Conservation (phyloP, 208 protist genomes). For the Crithidia sp. region DNA sequence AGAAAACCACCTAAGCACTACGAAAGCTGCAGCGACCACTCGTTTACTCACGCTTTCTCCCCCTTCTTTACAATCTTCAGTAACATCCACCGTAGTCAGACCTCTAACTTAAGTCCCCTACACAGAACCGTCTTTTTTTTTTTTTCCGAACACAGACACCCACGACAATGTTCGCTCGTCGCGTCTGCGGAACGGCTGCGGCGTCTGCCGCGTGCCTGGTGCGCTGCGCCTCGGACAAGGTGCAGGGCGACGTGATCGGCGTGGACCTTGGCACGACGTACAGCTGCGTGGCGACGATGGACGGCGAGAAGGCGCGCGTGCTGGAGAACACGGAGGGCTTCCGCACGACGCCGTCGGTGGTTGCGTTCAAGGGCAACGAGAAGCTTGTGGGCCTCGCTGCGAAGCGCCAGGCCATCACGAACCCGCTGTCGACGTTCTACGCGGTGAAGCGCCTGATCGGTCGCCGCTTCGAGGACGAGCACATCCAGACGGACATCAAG, state of each 20-base stretch:
- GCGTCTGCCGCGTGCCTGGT: constrained; percentile 36
- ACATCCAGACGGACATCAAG: constrained; percentile 78
- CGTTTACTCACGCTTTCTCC: too few relatives aligned
- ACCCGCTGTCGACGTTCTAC: constrained; percentile 85
- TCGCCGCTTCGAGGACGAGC: constrained; percentile 73
- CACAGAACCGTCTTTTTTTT: not conserved
- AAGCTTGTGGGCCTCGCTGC: constrained; percentile 80
- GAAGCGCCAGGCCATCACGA: constrained; percentile 87
- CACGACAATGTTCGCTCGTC: constrained; percentile 17
- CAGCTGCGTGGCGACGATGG: constrained; percentile 69
- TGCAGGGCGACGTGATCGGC: constrained; percentile 83
- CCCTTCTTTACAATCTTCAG: too few relatives aligned
- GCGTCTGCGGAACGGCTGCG: constrained; percentile 46
- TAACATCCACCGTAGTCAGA: too few relatives aligned
- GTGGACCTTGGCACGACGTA: constrained; percentile 89
- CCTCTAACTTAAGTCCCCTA: too few relatives aligned
- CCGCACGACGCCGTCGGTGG: constrained; percentile 86
- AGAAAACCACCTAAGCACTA: too few relatives aligned
- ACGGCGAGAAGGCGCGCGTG: constrained; percentile 94
- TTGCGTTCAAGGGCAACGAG: constrained; percentile 82
- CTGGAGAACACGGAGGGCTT: constrained; percentile 84
- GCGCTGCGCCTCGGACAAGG: constrained; percentile 62
- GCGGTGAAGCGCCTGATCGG: constrained; percentile 89
- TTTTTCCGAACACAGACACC: not conserved
- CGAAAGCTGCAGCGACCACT: too few relatives aligned